Conservation (phyloP, 108 stramenopile species). For the Bacterosira constricta region DNA sequence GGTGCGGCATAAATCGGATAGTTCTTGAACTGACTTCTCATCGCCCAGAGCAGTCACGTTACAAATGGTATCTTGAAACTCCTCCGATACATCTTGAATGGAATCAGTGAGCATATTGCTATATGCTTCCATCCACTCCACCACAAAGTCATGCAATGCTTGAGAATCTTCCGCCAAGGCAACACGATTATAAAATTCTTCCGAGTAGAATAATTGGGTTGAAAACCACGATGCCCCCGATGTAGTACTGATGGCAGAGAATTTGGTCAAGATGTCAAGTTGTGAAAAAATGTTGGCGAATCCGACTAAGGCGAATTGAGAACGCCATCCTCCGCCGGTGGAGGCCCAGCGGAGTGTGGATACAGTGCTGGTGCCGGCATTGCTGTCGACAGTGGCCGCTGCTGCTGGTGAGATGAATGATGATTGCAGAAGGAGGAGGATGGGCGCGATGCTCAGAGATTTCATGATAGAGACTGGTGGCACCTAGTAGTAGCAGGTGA, state of each 20-base stretch:
- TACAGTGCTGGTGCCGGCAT: neutral
- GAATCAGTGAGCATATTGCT: neutral
- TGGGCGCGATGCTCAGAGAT: too few species aligned
- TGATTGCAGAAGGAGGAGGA: too few species aligned
- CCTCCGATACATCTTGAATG: neutral
- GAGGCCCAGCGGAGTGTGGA: conserved; percentile 27
- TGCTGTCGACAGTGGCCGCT: too few species aligned
- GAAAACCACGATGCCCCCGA: conserved; percentile 45
- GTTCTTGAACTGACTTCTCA: neutral
- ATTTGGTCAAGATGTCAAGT: too few species aligned
- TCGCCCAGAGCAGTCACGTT: neutral
- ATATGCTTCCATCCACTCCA: conserved; percentile 45
- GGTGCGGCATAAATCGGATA: conserved; percentile 1
- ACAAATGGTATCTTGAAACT: conserved; percentile 4
- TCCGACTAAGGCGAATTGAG: conserved; percentile 31
- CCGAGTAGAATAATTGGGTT: conserved; percentile 44
- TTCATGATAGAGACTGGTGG: too few species aligned
- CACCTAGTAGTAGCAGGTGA: too few species aligned
- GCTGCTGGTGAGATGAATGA: too few species aligned
- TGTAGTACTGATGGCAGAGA: conserved; percentile 12
- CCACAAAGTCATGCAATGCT: conserved; percentile 32
- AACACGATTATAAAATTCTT: conserved; percentile 30
- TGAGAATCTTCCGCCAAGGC: conserved; percentile 12
- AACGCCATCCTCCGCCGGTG: conserved; percentile 50
- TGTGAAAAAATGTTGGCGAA: conserved; percentile 31